Conservation (phyloP, 176 grass and related monocot genomes). For the Oryza longistaminata region DNA sequence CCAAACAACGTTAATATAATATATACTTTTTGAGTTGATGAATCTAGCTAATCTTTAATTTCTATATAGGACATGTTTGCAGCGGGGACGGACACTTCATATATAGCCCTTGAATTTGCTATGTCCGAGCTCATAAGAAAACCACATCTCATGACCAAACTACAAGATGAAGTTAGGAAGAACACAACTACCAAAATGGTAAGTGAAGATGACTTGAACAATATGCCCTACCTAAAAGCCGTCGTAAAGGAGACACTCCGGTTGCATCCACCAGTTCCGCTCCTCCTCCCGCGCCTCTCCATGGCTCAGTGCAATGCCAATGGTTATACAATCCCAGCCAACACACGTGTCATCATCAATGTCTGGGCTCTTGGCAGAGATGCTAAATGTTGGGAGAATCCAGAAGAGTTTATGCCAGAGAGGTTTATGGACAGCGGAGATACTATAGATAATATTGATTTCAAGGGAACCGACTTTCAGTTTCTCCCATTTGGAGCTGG, state of each 20-base stretch:
- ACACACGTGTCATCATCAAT: conserved; percentile 37
- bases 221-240: conserved; percentile 21
- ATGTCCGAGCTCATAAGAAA: conserved; percentile 45
- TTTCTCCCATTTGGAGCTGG: conserved; percentile 44
- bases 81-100: conserved; percentile 41
- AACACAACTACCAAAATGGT: conserved; percentile 2
- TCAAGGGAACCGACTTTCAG: conserved; percentile 38
- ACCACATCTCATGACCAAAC: conserved; percentile 29
- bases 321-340: conserved; percentile 34
- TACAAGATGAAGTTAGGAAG: conserved; percentile 32
- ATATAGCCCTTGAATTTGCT: conserved; percentile 36
- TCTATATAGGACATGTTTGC: conserved; percentile 40
- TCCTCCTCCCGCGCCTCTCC: conserved; percentile 39
- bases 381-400: conserved; percentile 23
- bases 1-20: too few relatives aligned
- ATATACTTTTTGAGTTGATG: neutral
- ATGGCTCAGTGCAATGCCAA: conserved; percentile 11
- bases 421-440: conserved; percentile 3
- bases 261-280: conserved; percentile 36
- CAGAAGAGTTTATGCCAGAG: conserved; percentile 36
- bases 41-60: neutral
- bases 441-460: neutral
- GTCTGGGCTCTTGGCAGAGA: conserved; percentile 45
- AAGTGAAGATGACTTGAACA: conserved; percentile 5
- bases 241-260: conserved; percentile 48